phyloP scores from a whole-genome alignment of 2,329 filamentous ascomycete species.

The Fusarium floridanum region DNA sequence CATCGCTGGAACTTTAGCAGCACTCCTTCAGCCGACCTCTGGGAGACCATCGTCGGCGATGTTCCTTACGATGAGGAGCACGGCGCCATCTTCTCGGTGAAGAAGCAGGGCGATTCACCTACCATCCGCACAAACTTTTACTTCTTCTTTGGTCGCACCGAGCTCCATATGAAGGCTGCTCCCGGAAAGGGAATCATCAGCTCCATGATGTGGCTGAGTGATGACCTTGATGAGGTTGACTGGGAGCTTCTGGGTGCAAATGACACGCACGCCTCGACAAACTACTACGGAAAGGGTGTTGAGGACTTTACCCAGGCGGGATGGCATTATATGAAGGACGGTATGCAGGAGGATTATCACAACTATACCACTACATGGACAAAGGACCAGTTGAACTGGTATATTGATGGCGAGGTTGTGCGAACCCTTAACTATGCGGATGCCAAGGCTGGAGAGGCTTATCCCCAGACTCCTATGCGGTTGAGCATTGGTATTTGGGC shows the following conservation, averaged over 20 bases:
- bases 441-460: constrained; percentile 72
- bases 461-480: constrained; percentile 83
- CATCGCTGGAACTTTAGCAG: constrained; percentile 75
- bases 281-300: constrained; percentile 84
- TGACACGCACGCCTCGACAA: constrained; percentile 72
- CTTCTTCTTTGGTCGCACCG: constrained; percentile 86
- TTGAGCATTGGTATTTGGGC: constrained; percentile 77
- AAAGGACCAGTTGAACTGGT: constrained; percentile 73
- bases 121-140: constrained; percentile 85
- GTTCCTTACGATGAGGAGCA: constrained; percentile 70
- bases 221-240: constrained; percentile 89
- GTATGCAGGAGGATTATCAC: constrained; percentile 73
- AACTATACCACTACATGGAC: constrained; percentile 86
- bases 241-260: constrained; percentile 85
- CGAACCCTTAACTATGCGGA: constrained; percentile 73
- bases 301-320: constrained; percentile 73
- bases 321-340: constrained; percentile 67
- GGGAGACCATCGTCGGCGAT: constrained; percentile 76
- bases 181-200: constrained; percentile 82
- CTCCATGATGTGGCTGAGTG: constrained; percentile 85
- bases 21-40: constrained; percentile 70
- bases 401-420: constrained; percentile 75
- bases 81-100: constrained; percentile 81
- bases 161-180: constrained; percentile 83
- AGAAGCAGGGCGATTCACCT: constrained; percentile 78